These are phyloP conservation scores for Rosa rugosa DNA, from an alignment of 306 rosid genomes.

Conservation along the genomic window DNA sequence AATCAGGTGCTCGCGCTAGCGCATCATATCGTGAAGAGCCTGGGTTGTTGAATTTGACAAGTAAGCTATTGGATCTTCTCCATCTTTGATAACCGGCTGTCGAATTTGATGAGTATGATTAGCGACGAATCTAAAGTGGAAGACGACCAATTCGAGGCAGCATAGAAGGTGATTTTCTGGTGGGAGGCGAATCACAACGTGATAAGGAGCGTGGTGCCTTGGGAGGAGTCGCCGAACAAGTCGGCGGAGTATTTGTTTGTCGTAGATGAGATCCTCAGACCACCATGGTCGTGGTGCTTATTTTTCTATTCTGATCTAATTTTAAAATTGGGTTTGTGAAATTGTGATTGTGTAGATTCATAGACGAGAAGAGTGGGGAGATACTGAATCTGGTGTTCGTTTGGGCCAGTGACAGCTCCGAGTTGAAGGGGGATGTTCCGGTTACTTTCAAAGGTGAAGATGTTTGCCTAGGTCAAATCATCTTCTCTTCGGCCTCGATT, in stretches of 20 bases:
- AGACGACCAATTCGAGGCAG: conserved; percentile 56
- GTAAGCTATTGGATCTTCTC: conserved; percentile 48
- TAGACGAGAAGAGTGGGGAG: too few species aligned
- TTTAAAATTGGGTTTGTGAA: too few species aligned
- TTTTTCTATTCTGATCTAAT: too few species aligned
- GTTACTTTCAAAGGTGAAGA: too few species aligned
- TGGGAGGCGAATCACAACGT: conserved; percentile 50
- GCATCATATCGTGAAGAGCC: conserved; percentile 84
- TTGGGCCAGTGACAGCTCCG: too few species aligned
- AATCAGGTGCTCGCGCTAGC: conserved; percentile 89
- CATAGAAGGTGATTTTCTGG: conserved; percentile 70
- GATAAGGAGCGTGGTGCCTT: conserved; percentile 35
- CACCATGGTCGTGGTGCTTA: too few species aligned
- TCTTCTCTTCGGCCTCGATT: too few species aligned
- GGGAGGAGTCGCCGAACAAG: conserved; percentile 55
- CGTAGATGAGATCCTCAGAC: conserved; percentile 67
- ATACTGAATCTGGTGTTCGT: too few species aligned
- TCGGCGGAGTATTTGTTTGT: conserved; percentile 63
- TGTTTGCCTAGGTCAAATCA: too few species aligned
- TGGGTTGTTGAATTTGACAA: conserved; percentile 41
- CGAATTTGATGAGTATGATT: conserved; percentile 64
- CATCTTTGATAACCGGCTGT: conserved; percentile 80
- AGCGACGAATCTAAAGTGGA: conserved; percentile 53
- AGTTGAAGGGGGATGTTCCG: too few species aligned
- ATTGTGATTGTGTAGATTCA: too few species aligned